These are phyloP conservation scores for Thecaphora thlaspeos DNA, from an alignment of 1,284 basidiomycete species.

Conservation along the genomic window DNA sequence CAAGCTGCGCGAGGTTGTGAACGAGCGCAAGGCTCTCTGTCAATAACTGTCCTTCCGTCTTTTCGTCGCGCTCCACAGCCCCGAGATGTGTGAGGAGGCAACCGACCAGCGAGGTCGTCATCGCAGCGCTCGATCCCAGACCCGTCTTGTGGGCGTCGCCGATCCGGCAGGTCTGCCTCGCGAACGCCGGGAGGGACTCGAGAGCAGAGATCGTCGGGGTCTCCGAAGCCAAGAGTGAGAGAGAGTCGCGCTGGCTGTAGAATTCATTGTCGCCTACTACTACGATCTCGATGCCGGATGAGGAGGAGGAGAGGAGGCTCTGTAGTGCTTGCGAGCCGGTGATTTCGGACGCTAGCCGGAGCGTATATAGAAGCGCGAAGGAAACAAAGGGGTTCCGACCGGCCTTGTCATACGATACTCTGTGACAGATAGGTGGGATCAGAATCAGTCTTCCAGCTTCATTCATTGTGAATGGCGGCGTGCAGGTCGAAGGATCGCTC, in stretches of 20 bases:
- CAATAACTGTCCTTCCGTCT: constrained; percentile 24
- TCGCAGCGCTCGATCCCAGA: constrained; percentile 90
- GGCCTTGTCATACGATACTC: constrained; percentile 20
- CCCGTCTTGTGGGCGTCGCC: constrained; percentile 93
- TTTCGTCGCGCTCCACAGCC: constrained; percentile 58
- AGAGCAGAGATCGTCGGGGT: constrained; percentile 28
- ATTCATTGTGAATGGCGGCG: too few relatives aligned
- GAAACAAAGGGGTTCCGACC: constrained; percentile 85
- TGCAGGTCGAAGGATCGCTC: background rate
- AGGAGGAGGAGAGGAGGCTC: constrained; percentile 31
- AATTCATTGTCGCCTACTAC: constrained; percentile 96
- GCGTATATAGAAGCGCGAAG: constrained; percentile 75
- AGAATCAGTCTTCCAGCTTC: too few relatives aligned
- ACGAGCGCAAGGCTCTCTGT: constrained; percentile 59
- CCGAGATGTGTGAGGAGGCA: constrained; percentile 77
- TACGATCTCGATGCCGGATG: constrained; percentile 67
- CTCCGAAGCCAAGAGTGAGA: constrained; percentile 24
- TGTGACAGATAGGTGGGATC: background rate
- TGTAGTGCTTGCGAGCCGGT: constrained; percentile 28
- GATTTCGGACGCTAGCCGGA: constrained; percentile 65
- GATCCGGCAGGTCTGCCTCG: constrained; percentile 62
- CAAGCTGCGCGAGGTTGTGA: constrained; percentile 92
- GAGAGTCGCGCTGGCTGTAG: constrained; percentile 83
- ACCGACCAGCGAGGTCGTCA: constrained; percentile 90
- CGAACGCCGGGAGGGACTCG: constrained; percentile 69